Evolutionary conservation across 1,284 basidiomycete species (phyloP).

Genomic region (Fomitopsis schrenkii): DNA sequence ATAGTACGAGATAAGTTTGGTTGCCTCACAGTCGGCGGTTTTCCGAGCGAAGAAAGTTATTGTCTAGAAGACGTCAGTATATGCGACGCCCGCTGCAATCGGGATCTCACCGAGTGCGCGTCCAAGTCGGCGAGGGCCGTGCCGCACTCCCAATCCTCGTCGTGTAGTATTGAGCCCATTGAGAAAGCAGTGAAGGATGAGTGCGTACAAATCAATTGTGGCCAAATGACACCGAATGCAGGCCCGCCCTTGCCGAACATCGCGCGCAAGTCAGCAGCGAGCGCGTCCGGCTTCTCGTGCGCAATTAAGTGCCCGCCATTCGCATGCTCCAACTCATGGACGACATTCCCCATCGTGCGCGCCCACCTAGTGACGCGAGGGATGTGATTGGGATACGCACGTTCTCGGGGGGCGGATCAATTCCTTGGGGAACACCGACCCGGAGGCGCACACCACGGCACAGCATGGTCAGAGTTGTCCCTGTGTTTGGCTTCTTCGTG

Average conservation of each 20-base stretch:
- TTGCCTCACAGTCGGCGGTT: too few species aligned
- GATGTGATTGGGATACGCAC: neutral
- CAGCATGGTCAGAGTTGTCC: neutral
- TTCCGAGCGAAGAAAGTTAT: too few species aligned
- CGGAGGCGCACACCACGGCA: slow-evolving; percentile 31
- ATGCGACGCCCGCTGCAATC: too few species aligned
- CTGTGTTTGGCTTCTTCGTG: slow-evolving; percentile 36
- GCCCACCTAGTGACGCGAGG: slow-evolving; percentile 15
- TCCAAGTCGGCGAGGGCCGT: too few species aligned
- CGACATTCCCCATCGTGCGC: slow-evolving; percentile 21
- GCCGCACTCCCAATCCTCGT: too few species aligned
- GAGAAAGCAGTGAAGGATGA: too few species aligned
- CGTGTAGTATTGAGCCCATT: too few species aligned
- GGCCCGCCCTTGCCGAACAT: slow-evolving; percentile 22
- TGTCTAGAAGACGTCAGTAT: too few species aligned
- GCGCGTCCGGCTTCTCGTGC: slow-evolving; percentile 21
- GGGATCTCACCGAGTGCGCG: too few species aligned
- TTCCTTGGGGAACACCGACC: slow-evolving; percentile 49
- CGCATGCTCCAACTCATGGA: slow-evolving; percentile 23
- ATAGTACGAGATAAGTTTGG: too few species aligned
- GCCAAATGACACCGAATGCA: slow-evolving; percentile 17
- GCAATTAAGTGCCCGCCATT: slow-evolving; percentile 30
- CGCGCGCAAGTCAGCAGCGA: slow-evolving; percentile 25
- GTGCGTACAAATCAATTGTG: slow-evolving; percentile 3
- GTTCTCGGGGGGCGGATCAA: slow-evolving; percentile 11